Base-by-base conservation (phyloP, 2,329 filamentous ascomycete genomes). In the Penicillium corylophilum region DNA sequence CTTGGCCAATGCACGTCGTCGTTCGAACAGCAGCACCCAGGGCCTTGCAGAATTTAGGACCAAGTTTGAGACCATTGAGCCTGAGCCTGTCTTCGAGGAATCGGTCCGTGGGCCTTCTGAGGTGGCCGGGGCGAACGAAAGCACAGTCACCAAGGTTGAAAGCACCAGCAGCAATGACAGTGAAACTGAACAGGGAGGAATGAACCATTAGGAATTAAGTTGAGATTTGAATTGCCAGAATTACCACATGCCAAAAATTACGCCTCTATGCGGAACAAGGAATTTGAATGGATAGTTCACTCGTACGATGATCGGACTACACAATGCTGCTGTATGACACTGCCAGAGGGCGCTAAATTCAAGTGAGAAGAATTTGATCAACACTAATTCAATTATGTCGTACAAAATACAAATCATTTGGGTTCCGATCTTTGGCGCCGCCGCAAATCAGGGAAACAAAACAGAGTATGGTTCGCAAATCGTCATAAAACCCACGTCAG, bases 41-140 rank as follows among this genome's bases (percentile, higher is more conserved):
- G 85, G 84, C 64, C 77, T 90, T 63, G 81, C 83, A 54, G 84
- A 92, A 71, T 90, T 96, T 78, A 95, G 94, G 82, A 95, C 92
- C 75, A 99, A 99, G 78, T 97, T 96, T 71, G 94, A 99, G 75
- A 80, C 89, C 63, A 82, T 90, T 70, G 94, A 97, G 64, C 80
- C 84, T 16, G 93, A 97, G 67, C 92, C 91, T 36, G 89, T 95
- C 67, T 96, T 96, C 62, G 91, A 97, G 72, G 92, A 96, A 74
- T 82, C 83, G 48, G 57, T 94, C 53, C 90, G 95, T 67, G 90
- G 89, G 26, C 81, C 86, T 16, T 65, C 74, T 46, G 76, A 77
- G 24, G 82, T 83, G 46, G 77, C 31, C 7, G 40, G 18, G 13
- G 28, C 44, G 20, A 55, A 60, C 44, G 62, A 53, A 20, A 45